Percentiles rank a stretch among this genome's conserved stretches.
Evolutionary conservation across 768 basidiomycete species (phyloP).

Genomic region (Suillus clintonianus): DNA sequence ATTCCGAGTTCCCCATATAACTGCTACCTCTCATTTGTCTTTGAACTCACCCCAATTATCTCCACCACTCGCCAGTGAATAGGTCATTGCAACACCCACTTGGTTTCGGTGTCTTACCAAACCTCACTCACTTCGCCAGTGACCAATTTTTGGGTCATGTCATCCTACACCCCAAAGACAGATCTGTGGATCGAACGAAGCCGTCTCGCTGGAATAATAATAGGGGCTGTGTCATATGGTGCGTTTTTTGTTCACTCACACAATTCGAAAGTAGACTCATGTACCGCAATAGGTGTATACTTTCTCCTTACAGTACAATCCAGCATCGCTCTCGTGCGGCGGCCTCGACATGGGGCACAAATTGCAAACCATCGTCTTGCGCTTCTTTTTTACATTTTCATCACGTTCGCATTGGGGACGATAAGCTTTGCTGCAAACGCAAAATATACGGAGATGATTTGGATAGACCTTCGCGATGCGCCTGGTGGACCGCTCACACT

Average conservation of each 20-base stretch:
- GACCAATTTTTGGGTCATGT: conserved; percentile 9
- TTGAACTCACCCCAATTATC: neutral
- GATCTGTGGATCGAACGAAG: conserved; percentile 29
- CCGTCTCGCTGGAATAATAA: conserved; percentile 20
- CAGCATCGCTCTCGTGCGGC: conserved; percentile 3
- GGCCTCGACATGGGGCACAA: conserved; percentile 1
- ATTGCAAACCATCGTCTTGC: conserved; percentile 1
- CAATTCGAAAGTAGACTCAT: neutral
- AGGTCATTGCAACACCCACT: neutral
- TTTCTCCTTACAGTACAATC: conserved; percentile 21
- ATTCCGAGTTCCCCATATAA: neutral
- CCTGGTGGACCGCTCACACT: conserved; percentile 15
- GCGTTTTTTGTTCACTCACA: neutral
- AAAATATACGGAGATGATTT: conserved; percentile 33
- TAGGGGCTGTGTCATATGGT: conserved; percentile 22
- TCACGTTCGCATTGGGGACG: conserved; percentile 28
- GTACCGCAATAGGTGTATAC: conserved; percentile 16
- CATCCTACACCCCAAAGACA: conserved; percentile 15
- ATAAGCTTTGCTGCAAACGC: conserved; percentile 26
- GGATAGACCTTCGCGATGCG: conserved; percentile 30
- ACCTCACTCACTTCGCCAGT: neutral
- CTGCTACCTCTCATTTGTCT: neutral
- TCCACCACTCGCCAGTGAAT: neutral
- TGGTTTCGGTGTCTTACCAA: neutral
- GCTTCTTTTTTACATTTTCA: conserved; percentile 21